Percentiles rank a stretch among this genome's conserved stretches.
Evolutionary conservation across 78 protist genomes (phyloP).

Genomic region (Chrysochromulina parva): DNA sequence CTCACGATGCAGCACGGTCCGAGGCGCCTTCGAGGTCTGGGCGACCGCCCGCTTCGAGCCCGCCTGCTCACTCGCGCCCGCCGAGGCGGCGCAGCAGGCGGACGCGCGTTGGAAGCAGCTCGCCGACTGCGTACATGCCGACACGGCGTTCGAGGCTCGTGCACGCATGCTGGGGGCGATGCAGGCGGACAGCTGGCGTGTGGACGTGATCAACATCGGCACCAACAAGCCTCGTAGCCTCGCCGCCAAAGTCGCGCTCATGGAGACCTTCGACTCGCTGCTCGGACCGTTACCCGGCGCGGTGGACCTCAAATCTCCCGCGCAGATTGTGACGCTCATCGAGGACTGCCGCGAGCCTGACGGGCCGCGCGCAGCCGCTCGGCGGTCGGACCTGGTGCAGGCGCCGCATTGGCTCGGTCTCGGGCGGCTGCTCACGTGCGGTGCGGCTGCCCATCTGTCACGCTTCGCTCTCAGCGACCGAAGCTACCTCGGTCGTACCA

Average conservation of each 20-base stretch:
- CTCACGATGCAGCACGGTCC: background rate
- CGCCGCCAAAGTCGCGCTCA: background rate
- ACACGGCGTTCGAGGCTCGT: too few species aligned
- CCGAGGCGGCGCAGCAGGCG: background rate
- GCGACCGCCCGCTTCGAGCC: background rate
- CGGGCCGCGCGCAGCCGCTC: background rate
- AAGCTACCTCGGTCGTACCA: background rate
- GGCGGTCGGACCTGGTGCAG: too few species aligned
- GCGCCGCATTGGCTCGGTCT: too few species aligned
- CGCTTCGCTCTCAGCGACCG: background rate
- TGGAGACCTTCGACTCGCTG: background rate
- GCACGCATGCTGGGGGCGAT: background rate
- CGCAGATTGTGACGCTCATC: background rate
- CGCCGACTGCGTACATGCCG: too few species aligned
- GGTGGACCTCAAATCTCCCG: background rate
- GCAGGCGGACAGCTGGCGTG: background rate
- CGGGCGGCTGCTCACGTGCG: too few species aligned
- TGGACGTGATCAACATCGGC: background rate
- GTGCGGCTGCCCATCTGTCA: too few species aligned
- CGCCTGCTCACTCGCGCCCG: background rate
- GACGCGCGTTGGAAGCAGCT: too few species aligned
- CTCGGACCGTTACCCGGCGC: background rate
- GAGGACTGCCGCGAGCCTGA: background rate
- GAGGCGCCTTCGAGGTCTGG: background rate
- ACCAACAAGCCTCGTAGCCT: background rate